Base-by-base conservation (phyloP, 73 alveolate species). In the Strombidium stylifer region DNA sequence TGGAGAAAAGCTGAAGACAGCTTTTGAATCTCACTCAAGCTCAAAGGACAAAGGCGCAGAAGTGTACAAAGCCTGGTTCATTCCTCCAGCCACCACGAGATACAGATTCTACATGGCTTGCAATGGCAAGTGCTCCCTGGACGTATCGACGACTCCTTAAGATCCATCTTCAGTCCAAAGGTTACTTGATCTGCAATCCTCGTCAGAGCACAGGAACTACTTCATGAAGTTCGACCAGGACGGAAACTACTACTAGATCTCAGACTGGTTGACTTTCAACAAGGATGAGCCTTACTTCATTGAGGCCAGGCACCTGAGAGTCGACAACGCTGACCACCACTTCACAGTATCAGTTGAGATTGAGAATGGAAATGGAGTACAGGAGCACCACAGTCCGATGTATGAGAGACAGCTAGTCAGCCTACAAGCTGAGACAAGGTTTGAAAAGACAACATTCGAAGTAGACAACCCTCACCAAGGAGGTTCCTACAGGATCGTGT, bases 41-140 rank as follows among this genome's bases (percentile, higher is more conserved):
- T n/a, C n/a, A n/a, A n/a, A n/a, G n/a, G n/a, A n/a, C n/a, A 32
- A 10, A 32, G 10, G n/a, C 10, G 4, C n/a, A 32, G 42, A 10
- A 10, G 10, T 4, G n/a, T 32, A 32, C 42, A 6, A 32, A 59
- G 19, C 34, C 26, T 12, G 40, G 31, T 59, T 59, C 48, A 59
- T 37, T 15, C 36, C 73, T 37, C 73, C 73, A 39, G 59, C 26
- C 28, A 39, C 47, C 8, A 58, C 49, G 1, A 59, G 30, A 1
- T 59, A 40, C 59, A 59, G 73, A 40, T 59, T 59, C 47, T 59
- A 59, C 18, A 39, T 59, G 58, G 10, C 73, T 39, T 59, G 73
- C 31, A 58, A 59, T 20, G 73, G 40, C 31, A n/a, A 14, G 1
- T 59, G 73, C 73, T 2, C 4, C 2, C 57, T 59, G 2, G 2